These are phyloP conservation scores for Fusarium gaditjirri DNA, from an alignment of 2,329 filamentous ascomycete species.

Conservation along the genomic window DNA sequence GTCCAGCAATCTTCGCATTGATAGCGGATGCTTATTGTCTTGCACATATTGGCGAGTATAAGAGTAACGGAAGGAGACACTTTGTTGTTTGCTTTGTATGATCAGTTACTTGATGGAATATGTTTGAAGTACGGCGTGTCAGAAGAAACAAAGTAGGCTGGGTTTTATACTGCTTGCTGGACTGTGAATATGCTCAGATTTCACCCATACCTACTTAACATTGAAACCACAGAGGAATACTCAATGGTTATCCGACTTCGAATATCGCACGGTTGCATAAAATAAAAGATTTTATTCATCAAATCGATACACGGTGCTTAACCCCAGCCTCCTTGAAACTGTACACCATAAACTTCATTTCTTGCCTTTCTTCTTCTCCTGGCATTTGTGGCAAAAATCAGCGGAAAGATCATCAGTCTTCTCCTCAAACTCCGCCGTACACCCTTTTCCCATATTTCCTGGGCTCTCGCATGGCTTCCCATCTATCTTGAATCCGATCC, in stretches of 20 bases:
- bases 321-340: fast-evolving
- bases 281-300: not conserved
- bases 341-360: not conserved
- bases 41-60: not conserved
- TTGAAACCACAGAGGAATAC: fast-evolving
- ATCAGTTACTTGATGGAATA: not conserved
- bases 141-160: no score
- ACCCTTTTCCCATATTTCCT: not conserved
- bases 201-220: no score
- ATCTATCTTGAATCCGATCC: not conserved
- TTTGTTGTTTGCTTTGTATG: fast-evolving
- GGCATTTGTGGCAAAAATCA: not conserved
- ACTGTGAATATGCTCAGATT: no score
- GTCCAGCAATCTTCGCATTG: not conserved
- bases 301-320: not conserved
- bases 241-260: fast-evolving
- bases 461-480: not conserved
- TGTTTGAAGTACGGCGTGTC: fast-evolving
- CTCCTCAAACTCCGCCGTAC: not conserved
- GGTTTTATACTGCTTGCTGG: not conserved
- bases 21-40: not conserved
- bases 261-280: fast-evolving
- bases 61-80: fast-evolving
- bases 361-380: not conserved
- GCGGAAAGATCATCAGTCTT: not conserved